Evolutionary conservation across 345 rosid genomes (phyloP).

Genomic region (Camelina hispida): DNA sequence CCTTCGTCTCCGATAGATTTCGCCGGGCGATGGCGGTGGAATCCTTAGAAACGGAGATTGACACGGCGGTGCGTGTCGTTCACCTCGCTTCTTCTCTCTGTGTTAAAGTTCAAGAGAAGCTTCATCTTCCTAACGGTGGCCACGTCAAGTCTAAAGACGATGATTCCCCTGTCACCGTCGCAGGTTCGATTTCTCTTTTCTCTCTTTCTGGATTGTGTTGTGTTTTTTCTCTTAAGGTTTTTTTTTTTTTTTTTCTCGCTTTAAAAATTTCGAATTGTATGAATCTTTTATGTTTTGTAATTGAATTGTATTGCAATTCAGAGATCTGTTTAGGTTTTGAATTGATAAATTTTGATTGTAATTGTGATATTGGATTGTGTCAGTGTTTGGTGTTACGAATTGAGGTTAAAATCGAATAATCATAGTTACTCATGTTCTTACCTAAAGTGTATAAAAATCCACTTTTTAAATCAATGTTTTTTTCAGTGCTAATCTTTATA

Average conservation of each 20-base stretch:
- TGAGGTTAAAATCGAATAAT: constrained; percentile 13
- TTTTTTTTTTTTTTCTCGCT: neutral
- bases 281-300: neutral
- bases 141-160: constrained; percentile 77
- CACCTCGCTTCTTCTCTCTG: constrained; percentile 85
- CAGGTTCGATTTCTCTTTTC: constrained; percentile 52
- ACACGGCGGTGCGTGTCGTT: constrained; percentile 78
- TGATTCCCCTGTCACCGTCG: constrained; percentile 91
- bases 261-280: neutral
- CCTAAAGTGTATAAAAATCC: neutral
- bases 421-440: neutral
- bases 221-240: too few species aligned
- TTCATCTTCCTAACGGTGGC: constrained; percentile 49
- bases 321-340: constrained; percentile 21
- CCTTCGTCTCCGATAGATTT: constrained; percentile 8
- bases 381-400: neutral
- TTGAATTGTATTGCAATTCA: constrained; percentile 10
- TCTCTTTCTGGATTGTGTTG: neutral
- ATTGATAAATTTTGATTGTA: neutral
- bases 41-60: constrained; percentile 55
- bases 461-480: constrained; percentile 10
- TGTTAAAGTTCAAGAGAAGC: constrained; percentile 68
- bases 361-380: neutral
- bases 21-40: constrained; percentile 47
- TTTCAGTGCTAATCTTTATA: neutral